Conservation (phyloP, 1,284 basidiomycete species). For the Erythrobasidium hasegawianum region DNA sequence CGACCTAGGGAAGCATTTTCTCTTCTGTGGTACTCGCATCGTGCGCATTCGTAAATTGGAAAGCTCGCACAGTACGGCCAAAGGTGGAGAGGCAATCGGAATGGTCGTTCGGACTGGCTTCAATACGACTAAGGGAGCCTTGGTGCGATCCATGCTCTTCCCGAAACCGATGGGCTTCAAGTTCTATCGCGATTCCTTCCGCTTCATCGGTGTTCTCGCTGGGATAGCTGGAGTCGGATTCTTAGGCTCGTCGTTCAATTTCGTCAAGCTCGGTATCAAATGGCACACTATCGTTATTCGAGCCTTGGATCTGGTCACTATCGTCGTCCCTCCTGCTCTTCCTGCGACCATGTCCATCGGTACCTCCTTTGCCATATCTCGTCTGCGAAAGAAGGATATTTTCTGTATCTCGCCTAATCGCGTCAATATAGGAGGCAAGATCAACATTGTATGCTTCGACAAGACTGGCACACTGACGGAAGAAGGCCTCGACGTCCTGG, state of each 20-base stretch:
- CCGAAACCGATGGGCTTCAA: constrained; percentile 84
- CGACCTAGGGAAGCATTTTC: constrained; percentile 77
- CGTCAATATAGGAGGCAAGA: constrained; percentile 92
- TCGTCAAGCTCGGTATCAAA: constrained; percentile 69
- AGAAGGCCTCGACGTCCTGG: constrained; percentile 94
- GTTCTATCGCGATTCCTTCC: constrained; percentile 69
- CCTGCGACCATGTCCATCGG: constrained; percentile 97
- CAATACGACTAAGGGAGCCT: constrained; percentile 94
- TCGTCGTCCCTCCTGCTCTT: constrained; percentile 95
- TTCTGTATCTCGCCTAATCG: constrained; percentile 97
- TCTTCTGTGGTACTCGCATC: constrained; percentile 89
- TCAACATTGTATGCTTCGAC: constrained; percentile 98
- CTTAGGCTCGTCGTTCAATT: constrained; percentile 69
- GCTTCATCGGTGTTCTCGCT: constrained; percentile 89
- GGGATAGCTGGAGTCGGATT: constrained; percentile 56
- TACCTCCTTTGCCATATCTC: constrained; percentile 87
- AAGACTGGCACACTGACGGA: constrained; percentile 99
- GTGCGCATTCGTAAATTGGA: constrained; percentile 75
- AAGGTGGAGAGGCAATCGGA: constrained; percentile 61
- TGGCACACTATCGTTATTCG: constrained; percentile 55
- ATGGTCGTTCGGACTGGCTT: constrained; percentile 92
- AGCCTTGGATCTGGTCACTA: constrained; percentile 93
- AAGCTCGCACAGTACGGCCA: constrained; percentile 49
- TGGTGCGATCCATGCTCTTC: constrained; percentile 96
- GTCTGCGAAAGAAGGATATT: constrained; percentile 82